These are phyloP conservation scores for Entomortierella lignicola DNA, from an alignment of 192 early-diverging fungal genomes.

Conservation along the genomic window DNA sequence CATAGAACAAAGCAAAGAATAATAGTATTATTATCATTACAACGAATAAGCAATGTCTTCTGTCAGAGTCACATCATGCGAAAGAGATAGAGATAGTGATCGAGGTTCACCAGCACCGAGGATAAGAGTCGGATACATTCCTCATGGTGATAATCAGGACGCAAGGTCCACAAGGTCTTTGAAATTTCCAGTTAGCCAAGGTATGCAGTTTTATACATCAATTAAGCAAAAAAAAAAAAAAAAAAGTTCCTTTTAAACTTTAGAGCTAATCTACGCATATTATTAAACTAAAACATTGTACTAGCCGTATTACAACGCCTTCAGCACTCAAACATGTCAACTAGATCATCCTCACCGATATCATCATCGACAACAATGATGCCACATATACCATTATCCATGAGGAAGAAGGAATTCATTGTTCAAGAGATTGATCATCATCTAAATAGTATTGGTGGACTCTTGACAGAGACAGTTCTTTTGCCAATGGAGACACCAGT, in stretches of 20 bases:
- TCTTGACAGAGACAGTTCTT: constrained; percentile 13
- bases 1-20: too few relatives aligned
- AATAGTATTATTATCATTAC: too few relatives aligned
- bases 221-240: background rate
- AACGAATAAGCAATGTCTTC: background rate
- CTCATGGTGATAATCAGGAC: too few relatives aligned
- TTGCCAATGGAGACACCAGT: background rate
- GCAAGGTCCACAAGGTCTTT: too few relatives aligned
- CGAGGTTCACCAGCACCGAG: constrained; percentile 13
- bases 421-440: constrained; percentile 14
- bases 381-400: too few relatives aligned
- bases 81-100: constrained; percentile 11
- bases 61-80: background rate
- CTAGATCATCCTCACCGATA: too few relatives aligned
- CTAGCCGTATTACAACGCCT: background rate
- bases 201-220: background rate
- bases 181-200: too few relatives aligned
- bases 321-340: background rate
- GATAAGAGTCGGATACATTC: constrained; percentile 14
- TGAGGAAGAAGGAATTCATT: background rate
- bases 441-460: background rate
- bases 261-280: too few relatives aligned
- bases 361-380: too few relatives aligned
- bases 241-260: too few relatives aligned
- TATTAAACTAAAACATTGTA: background rate